Evolutionary conservation across 2,329 filamentous ascomycete genomes (phyloP).

Genomic region (Pestalotiopsis sp.): DNA sequence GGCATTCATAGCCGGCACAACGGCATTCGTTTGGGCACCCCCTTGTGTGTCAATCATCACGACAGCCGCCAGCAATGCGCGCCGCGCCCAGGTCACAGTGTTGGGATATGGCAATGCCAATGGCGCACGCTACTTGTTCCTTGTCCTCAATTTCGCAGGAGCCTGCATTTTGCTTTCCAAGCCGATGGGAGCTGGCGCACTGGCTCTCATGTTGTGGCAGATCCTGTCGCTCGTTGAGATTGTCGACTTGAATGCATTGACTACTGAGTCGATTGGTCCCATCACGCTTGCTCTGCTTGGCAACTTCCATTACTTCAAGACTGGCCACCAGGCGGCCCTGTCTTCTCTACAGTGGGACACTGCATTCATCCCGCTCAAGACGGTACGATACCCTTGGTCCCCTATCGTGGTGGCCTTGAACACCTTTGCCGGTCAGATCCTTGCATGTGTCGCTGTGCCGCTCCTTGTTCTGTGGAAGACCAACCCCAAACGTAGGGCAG

Average conservation of each 20-base stretch:
- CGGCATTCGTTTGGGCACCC: constrained; percentile 83
- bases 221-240: constrained; percentile 77
- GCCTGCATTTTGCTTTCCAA: constrained; percentile 84
- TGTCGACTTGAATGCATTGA: constrained; percentile 61
- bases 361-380: constrained; percentile 85
- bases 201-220: constrained; percentile 85
- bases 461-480: constrained; percentile 89
- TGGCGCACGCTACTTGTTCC: constrained; percentile 84
- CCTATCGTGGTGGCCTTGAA: constrained; percentile 83
- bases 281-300: constrained; percentile 85
- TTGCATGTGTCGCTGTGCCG: constrained; percentile 79
- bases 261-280: constrained; percentile 76
- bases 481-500: constrained; percentile 69
- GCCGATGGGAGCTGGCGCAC: constrained; percentile 87
- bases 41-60: constrained; percentile 78
- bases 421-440: constrained; percentile 85
- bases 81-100: constrained; percentile 68
- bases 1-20: constrained; percentile 80
- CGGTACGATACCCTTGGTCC: constrained; percentile 86
- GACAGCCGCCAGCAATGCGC: constrained; percentile 40
- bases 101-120: constrained; percentile 93
- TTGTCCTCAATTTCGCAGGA: constrained; percentile 77
- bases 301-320: constrained; percentile 96
- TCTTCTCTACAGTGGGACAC: constrained; percentile 94
- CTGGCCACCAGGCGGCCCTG: constrained; percentile 89